Conservation (phyloP, 2,329 filamentous ascomycete genomes). For the Aspergillus eucalypticola region DNA sequence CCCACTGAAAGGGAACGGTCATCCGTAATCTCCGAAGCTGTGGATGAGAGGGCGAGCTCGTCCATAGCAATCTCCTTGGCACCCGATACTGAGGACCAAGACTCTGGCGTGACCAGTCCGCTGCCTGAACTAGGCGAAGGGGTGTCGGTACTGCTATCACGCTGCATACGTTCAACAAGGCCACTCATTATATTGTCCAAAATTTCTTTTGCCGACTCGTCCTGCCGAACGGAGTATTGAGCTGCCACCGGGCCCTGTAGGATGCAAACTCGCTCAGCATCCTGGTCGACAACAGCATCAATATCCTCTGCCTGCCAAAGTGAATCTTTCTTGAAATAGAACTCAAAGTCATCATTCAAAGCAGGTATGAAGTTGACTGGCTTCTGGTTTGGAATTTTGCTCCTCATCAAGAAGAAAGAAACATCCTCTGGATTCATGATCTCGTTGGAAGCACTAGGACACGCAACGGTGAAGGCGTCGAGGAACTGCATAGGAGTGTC, state of each 20-base stretch:
- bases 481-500: conserved; percentile 14
- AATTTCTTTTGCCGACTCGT: conserved; percentile 91
- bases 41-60: conserved; percentile 11
- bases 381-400: conserved; percentile 85
- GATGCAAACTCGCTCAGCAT: conserved; percentile 91
- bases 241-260: conserved; percentile 88
- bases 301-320: conserved; percentile 97
- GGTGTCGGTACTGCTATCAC: conserved; percentile 66
- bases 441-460: conserved; percentile 79
- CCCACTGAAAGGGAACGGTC: conserved; percentile 2
- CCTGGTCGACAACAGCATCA: conserved; percentile 87
- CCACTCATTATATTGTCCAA: conserved; percentile 81
- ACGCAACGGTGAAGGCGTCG: conserved; percentile 40
- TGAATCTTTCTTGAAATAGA: conserved; percentile 99
- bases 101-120: conserved; percentile 53
- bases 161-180: conserved; percentile 76
- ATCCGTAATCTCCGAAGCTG: conserved; percentile 12
- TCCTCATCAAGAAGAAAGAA: conserved; percentile 88
- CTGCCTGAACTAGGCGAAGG: conserved; percentile 41
- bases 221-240: conserved; percentile 79
- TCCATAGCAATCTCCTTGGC: conserved; percentile 11
- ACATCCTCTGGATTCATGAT: conserved; percentile 96
- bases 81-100: conserved; percentile 61
- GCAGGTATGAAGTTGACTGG: conserved; percentile 89
- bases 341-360: conserved; percentile 92